Base-by-base conservation (phyloP, 208 protist genomes). In the Leishmania turanica region DNA sequence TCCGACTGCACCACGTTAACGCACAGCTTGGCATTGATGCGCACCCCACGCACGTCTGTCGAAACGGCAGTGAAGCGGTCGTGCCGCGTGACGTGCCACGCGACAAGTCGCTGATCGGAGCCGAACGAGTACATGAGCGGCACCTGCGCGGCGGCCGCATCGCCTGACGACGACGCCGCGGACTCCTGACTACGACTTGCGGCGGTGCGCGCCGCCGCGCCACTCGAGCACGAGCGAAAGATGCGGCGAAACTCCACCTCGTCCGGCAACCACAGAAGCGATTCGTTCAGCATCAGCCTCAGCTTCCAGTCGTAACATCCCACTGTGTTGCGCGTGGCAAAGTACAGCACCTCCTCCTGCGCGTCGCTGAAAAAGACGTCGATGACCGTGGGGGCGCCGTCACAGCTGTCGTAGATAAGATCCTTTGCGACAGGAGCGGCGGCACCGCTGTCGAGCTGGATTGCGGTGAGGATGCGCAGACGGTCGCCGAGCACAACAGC, bases 281-380 rank as follows among this genome's bases (percentile, higher is more conserved):
- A 91, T 83, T 97, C 91, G 77, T 94, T 92, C 73, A 97, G 84
- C 56, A 97, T 85, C 74, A 92, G 82, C 21, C 79, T 82, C 60
- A 91, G 75, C 70, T 89, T 88, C 92, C 94, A 97, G 87, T 97
- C 94, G 80, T 97, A 97, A 37, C 81, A 89, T 53, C 91, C 90
- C 34, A 97, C 87, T 13, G 89, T 87, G 83, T 83, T 87, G 66
- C 87, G 85, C 27, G 90, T 92, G 17, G 91, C 91, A 78, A 97
- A 95, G 84, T 91, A 96, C 58, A 97, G 34, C 40, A 94, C 75
- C 68, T 93, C 94, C 83, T 91, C 89, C 37, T 92, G 80, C 65
- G 92, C 85, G 60, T 96, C 89, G 81, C 94, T 97, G 82, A 97
- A 97, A 73, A 90, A 89, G 62, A 86, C 90, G 83, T 97, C 94